These are phyloP conservation scores for Periconia digitata DNA, from an alignment of 2,329 filamentous ascomycete genomes.

Conservation along the genomic window DNA sequence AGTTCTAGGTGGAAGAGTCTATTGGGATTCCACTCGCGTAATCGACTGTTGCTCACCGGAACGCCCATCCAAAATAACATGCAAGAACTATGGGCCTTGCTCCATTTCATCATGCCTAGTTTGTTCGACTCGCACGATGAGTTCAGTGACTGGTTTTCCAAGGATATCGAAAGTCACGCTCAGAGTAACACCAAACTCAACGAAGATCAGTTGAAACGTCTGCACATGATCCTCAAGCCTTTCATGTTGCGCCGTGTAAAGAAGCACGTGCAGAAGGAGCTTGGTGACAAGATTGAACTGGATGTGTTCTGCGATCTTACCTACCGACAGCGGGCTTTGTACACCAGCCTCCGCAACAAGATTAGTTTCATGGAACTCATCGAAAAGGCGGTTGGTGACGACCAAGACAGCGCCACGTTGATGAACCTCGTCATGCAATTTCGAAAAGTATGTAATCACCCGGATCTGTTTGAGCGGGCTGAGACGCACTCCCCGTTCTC, in stretches of 20 bases:
- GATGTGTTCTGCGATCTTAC: constrained; percentile 97
- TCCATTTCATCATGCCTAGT: constrained; percentile 99
- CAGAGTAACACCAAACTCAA: constrained; percentile 99
- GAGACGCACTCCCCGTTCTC: constrained; percentile 87
- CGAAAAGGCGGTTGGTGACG: constrained; percentile 93
- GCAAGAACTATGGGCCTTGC: constrained; percentile 95
- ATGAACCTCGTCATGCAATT: constrained; percentile 99
- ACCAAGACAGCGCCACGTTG: constrained; percentile 89
- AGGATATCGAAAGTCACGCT: constrained; percentile 96
- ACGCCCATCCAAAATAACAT: constrained; percentile 99
- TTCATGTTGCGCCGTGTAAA: constrained; percentile 99
- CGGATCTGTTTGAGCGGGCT: constrained; percentile 92
- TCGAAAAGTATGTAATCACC: constrained; percentile 98
- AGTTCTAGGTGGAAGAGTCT: constrained; percentile 97
- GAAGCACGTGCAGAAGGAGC: constrained; percentile 98
- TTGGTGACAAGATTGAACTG: constrained; percentile 97
- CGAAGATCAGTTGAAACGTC: constrained; percentile 91
- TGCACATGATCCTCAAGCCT: constrained; percentile 98
- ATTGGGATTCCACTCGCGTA: constrained; percentile 91
- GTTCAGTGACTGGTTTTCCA: constrained; percentile 92
- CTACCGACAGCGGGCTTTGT: constrained; percentile 92
- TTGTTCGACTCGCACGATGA: constrained; percentile 93
- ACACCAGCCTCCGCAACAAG: constrained; percentile 88
- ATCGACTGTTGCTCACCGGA: constrained; percentile 88
- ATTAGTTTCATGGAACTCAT: constrained; percentile 99